Percentiles rank a stretch among this genome's conserved stretches.
phyloP scores from a whole-genome alignment of 306 rosid genomes.

The Sphenostylis stenocarpa region DNA sequence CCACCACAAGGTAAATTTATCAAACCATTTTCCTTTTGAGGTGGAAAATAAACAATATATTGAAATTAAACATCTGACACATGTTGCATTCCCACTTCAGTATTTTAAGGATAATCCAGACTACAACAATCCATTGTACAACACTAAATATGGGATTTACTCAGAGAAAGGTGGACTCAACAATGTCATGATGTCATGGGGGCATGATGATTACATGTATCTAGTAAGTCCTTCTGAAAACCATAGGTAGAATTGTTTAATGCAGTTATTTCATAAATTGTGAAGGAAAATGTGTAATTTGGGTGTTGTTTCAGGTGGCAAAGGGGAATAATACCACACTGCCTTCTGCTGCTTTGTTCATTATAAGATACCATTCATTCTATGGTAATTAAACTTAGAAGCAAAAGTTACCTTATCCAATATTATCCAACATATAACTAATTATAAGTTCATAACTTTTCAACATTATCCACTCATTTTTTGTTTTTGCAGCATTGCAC shows the following conservation, averaged over 20 bases:
- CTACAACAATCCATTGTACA: constrained; percentile 49
- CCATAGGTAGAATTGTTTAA: not conserved
- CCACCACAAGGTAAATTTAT: constrained; percentile 63
- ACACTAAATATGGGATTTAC: constrained; percentile 69
- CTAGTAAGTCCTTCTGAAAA: constrained; percentile 47
- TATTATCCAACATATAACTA: not conserved
- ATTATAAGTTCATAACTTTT: not conserved
- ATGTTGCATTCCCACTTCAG: constrained; percentile 34
- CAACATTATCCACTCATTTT: not conserved
- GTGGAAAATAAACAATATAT: not conserved
- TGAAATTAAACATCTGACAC: constrained; percentile 5
- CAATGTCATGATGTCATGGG: constrained; percentile 90
- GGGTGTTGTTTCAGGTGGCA: constrained; percentile 59
- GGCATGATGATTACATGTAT: constrained; percentile 92
- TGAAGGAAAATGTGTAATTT: not conserved
- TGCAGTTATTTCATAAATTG: not conserved
- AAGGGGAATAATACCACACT: constrained; percentile 64
- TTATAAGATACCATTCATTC: constrained; percentile 88
- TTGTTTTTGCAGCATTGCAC: constrained; percentile 73
- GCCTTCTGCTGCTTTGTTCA: constrained; percentile 79
- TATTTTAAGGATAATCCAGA: constrained; percentile 69
- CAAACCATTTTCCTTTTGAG: not conserved
- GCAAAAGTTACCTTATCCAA: not conserved
- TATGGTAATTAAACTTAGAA: constrained; percentile 48
- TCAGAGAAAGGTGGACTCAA: constrained; percentile 68